A percentile compares a stretch with the other conserved stretches of the same genome.
phyloP scores from a whole-genome alignment of 805 yeast genomes.

The Yamadazyma insecticola region DNA sequence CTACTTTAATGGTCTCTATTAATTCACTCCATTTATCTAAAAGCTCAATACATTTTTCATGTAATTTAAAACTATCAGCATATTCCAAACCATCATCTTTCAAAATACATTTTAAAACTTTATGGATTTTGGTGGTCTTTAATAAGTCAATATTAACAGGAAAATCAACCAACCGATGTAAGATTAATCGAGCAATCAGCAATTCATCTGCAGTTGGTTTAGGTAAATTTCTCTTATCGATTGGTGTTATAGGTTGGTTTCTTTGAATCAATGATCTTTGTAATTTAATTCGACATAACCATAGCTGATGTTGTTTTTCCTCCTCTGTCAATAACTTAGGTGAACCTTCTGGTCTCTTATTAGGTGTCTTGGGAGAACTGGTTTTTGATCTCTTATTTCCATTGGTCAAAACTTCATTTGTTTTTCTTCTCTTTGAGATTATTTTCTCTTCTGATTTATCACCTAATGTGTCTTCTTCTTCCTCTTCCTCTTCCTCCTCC shows the following conservation, averaged over 20 bases:
- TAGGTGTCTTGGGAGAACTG: slow-evolving; percentile 12
- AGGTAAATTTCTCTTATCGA: slow-evolving; percentile 27
- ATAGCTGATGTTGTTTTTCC: slow-evolving; percentile 41
- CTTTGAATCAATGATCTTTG: slow-evolving; percentile 48
- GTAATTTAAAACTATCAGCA: slow-evolving; percentile 42
- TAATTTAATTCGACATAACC: slow-evolving; percentile 45
- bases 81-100: slow-evolving; percentile 36
- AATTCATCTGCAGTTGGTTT: slow-evolving; percentile 44
- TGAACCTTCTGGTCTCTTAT: not conserved
- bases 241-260: too few species aligned
- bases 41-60: slow-evolving; percentile 39
- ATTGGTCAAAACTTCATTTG: slow-evolving; percentile 2
- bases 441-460: slow-evolving; percentile 12
- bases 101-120: slow-evolving; percentile 46
- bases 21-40: slow-evolving; percentile 37
- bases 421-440: slow-evolving; percentile 6
- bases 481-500: slow-evolving; percentile 3
- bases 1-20: slow-evolving; percentile 33
- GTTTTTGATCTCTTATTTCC: slow-evolving; percentile 11
- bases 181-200: slow-evolving; percentile 33
- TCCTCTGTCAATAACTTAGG: slow-evolving; percentile 21
- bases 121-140: slow-evolving; percentile 45
- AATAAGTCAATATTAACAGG: slow-evolving; percentile 38
- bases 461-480: slow-evolving; percentile 2
- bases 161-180: slow-evolving; percentile 39